These are phyloP conservation scores for Alternaria ethzedia DNA, from an alignment of 2,329 filamentous ascomycete genomes.

Conservation along the genomic window DNA sequence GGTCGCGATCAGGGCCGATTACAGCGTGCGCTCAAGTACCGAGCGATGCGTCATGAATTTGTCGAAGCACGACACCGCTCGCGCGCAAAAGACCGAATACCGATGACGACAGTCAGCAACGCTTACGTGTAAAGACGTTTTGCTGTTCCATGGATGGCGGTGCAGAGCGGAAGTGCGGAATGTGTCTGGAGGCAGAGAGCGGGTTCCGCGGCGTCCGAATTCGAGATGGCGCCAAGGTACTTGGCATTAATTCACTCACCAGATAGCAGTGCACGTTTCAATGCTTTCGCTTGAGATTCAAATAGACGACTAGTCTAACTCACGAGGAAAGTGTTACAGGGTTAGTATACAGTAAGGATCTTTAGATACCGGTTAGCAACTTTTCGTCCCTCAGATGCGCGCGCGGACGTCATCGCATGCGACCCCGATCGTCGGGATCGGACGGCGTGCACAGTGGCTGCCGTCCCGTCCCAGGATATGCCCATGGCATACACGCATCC, in stretches of 20 bases:
- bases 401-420: neutral
- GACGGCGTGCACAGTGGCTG: neutral
- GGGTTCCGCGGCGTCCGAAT: neutral
- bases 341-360: neutral
- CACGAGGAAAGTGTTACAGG: neutral
- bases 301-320: neutral
- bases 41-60: neutral
- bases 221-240: neutral
- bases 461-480: neutral
- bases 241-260: neutral
- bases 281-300: neutral
- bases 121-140: neutral
- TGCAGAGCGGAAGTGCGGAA: neutral
- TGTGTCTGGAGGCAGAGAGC: neutral
- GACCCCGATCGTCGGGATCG: neutral
- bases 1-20: neutral
- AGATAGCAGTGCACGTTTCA: neutral
- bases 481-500: neutral
- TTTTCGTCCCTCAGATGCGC: neutral
- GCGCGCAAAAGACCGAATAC: neutral
- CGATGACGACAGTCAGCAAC: neutral
- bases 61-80: neutral
- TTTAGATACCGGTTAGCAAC: neutral
- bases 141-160: neutral
- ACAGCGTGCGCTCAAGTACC: neutral